Base-by-base conservation (phyloP, 2,329 filamentous ascomycete genomes). In the Parastagonospora nodorum region DNA sequence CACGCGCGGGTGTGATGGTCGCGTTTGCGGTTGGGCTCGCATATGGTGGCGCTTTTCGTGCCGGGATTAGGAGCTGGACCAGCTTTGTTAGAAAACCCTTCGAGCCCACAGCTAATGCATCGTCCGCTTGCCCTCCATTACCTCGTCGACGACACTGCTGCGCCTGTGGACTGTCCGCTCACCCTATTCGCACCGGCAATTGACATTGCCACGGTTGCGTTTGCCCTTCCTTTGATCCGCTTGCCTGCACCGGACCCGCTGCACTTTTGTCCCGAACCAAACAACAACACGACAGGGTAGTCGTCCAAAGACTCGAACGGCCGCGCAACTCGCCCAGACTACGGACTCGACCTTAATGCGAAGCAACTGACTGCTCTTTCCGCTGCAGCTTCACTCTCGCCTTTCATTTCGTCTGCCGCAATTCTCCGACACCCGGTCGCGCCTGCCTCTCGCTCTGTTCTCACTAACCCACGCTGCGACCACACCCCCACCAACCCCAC, bases 401-500 rank as follows among this genome's bases (percentile, higher is more conserved):
- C 35, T 39, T 50, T 53, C 42, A 31, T 55, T 54, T 48, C 39
- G 48, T 43, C 39, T 35, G 42, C 46, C 46, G 16, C 43, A 37
- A 8, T 28, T 32, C 14, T 31, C 28, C 33, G 24, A 24, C 33
- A n/a, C 27, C 51, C 46, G 31, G 42, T 47, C 41, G 35, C 48
- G 45, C 47, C 57, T 53, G 52, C 42, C 53, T 49, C 48, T 52
- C 47, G 36, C 35, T 56, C 36, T 19, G 39, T 51, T 49, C 48
- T 52, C 47, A 33, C 35, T 56, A 31, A n/a, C 31, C 19, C 8
- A 50, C 54, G 31, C 53, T 51, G 16, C 52, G 28, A 38, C 49
- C 55, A 56, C 50, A 14, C 39, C 24, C 56, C 55, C 55, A 51
- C 53, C 51, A 48, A 55, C 60, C 56, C 60, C 63, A 63, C 63